Conservation (phyloP, 495 filamentous ascomycete genomes). For the Ascodesmis nigricans region DNA sequence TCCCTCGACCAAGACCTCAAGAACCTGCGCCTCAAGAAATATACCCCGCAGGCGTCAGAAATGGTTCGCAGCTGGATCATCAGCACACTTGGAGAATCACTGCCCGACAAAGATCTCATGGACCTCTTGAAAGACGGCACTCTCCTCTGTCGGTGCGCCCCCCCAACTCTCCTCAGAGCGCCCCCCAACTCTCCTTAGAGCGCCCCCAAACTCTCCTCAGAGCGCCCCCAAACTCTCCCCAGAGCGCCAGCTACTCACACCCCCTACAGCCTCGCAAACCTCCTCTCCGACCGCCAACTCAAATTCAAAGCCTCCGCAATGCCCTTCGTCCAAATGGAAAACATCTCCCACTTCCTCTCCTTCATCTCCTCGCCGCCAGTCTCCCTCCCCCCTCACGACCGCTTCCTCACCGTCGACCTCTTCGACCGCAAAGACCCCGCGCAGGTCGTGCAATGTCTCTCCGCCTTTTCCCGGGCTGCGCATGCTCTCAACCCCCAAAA, state of each 20-base stretch:
- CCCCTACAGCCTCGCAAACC: conserved; percentile 49
- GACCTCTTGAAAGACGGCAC: conserved; percentile 75
- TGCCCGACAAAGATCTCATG: conserved; percentile 53
- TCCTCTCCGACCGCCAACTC: conserved; percentile 42
- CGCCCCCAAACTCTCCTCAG: neutral
- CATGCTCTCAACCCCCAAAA: conserved; percentile 48
- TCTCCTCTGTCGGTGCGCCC: conserved; percentile 65
- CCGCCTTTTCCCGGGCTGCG: conserved; percentile 75
- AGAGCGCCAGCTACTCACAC: conserved; percentile 13
- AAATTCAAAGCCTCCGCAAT: conserved; percentile 62
- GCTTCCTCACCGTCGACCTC: conserved; percentile 92
- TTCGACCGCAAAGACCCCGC: conserved; percentile 93
- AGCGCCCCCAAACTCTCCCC: neutral
- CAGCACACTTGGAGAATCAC: conserved; percentile 47
- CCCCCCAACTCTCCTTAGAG: neutral
- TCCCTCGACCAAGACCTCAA: conserved; percentile 91
- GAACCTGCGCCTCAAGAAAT: conserved; percentile 76
- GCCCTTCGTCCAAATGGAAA: conserved; percentile 99
- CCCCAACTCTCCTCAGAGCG: neutral
- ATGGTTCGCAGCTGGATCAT: conserved; percentile 67
- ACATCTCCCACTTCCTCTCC: conserved; percentile 87
- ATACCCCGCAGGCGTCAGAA: conserved; percentile 76
- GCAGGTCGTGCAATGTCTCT: conserved; percentile 83
- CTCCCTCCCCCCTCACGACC: conserved; percentile 74
- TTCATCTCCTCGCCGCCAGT: conserved; percentile 68